Evolutionary conservation across 495 filamentous ascomycete species (phyloP).

Genomic region (Pseudevernia furfuracea): DNA sequence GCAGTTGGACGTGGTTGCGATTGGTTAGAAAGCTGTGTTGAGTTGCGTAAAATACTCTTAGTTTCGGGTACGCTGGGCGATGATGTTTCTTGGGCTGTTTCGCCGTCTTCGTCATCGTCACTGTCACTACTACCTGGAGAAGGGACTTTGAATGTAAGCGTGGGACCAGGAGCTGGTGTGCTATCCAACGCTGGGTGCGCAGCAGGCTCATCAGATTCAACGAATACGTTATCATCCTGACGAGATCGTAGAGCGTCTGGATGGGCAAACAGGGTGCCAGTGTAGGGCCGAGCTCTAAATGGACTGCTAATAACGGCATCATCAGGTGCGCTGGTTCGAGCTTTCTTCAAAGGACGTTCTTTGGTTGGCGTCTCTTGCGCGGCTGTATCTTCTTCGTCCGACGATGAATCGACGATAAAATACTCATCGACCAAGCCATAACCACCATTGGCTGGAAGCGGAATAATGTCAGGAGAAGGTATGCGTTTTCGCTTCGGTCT

Average conservation of each 20-base stretch:
- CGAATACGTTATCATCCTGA: slow-evolving; percentile 15
- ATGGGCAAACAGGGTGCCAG: slow-evolving; percentile 6
- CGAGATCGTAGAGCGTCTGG: neutral
- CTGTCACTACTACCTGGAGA: slow-evolving; percentile 9
- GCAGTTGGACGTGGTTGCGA: neutral
- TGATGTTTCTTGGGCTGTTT: neutral
- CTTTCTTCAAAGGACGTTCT: slow-evolving; percentile 11
- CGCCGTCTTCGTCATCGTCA: neutral
- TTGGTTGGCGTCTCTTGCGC: slow-evolving; percentile 9
- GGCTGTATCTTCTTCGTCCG: slow-evolving; percentile 30
- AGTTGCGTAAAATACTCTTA: neutral
- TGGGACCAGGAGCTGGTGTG: neutral
- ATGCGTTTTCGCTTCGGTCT: slow-evolving; percentile 37
- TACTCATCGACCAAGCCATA: slow-evolving; percentile 42
- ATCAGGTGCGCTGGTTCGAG: slow-evolving; percentile 1
- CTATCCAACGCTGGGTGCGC: neutral
- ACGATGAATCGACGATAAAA: slow-evolving; percentile 33
- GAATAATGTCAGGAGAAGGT: slow-evolving; percentile 40
- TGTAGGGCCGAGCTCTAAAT: slow-evolving; percentile 16
- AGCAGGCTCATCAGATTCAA: neutral
- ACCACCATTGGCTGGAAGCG: slow-evolving; percentile 38
- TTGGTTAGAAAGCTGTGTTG: neutral
- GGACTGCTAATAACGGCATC: slow-evolving; percentile 8
- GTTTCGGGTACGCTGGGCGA: neutral
- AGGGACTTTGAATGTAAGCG: slow-evolving; percentile 17